Base-by-base conservation (phyloP, 2,329 filamentous ascomycete genomes). In the Xylariaceae sp. region DNA sequence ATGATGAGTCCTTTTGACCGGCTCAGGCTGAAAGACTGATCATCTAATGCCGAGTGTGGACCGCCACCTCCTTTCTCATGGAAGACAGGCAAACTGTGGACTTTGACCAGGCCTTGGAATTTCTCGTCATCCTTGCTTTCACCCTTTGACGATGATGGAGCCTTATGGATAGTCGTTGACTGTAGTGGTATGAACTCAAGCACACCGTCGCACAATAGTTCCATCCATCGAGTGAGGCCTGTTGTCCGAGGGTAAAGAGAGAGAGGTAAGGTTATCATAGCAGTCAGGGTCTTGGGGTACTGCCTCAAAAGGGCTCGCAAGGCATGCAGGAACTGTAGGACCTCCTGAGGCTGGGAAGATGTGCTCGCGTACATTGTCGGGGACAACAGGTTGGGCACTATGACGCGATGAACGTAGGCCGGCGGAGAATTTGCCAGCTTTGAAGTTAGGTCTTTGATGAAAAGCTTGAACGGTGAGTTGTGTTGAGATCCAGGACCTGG, bases 11-110 rank as follows among this genome's bases (percentile, higher is more conserved):
- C 92, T 67, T 83, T 87, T 2, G 83, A 82, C 68, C 90, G 82
- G 72, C 91, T 96, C 55, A 99, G 76, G 61, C 87, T 92, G 73
- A 99, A 99, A 3, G 92, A 92, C 74, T 96, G 82, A 74, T 97
- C 92, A 69, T 96, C 90, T 23, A 89, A 86, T 56, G 88, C 81
- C 63, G 85, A 86, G 59, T 83, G 83, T 45, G 84, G 87, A 30
- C 23, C 23, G 11, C 90, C 91, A 1, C 92, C 92, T 1, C 94
- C 93, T 65, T 89, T 90, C 71, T 97, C 93, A 61, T 95, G 90
- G 65, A 90, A 87, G 0, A 96, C 80, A 0, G 94, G 93, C 41
- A 97, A 74, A 56, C 87, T 87, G 72, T 96, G 90, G 0, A 95
- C 84, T 62, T 87, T 89, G 15, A 97, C 76, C 74, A 97, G 84